phyloP scores from a whole-genome alignment of 2,329 filamentous ascomycete genomes.

The Aureobasidium vineae region DNA sequence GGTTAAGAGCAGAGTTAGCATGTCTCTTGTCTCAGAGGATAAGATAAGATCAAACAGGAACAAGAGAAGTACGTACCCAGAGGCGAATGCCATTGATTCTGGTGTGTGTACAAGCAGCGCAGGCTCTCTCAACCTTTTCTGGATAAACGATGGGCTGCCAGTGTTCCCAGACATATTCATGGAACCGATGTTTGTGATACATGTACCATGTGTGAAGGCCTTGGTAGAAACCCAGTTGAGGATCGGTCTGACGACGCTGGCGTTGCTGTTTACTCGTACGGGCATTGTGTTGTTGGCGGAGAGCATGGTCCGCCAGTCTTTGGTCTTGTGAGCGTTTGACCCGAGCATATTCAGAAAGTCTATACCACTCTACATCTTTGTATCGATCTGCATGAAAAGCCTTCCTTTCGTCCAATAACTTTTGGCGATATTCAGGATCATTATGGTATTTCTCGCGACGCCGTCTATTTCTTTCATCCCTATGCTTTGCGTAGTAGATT shows the following conservation, averaged over 20 bases:
- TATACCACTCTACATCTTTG: not conserved
- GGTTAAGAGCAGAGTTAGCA: not conserved
- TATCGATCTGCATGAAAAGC: too few species aligned
- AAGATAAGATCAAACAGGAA: too few species aligned
- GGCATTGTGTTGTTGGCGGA: not conserved
- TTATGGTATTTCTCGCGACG: not conserved
- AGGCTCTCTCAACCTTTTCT: not conserved
- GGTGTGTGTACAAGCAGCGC: not conserved
- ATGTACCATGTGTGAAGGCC: not conserved
- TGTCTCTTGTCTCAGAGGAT: too few species aligned
- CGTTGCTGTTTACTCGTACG: not conserved
- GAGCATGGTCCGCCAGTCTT: not conserved
- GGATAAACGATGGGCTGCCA: not conserved
- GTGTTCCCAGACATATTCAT: not conserved
- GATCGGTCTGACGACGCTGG: not conserved
- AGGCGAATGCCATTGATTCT: not conserved
- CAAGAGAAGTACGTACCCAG: not conserved
- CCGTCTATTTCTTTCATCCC: too few species aligned
- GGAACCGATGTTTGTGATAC: not conserved
- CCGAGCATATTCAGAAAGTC: not conserved
- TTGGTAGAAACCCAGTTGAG: not conserved
- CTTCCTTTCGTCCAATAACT: too few species aligned
- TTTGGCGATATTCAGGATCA: not conserved
- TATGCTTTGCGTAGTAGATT: too few species aligned
- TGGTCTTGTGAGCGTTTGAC: accelerated